A percentile compares a stretch with the other conserved stretches of the same genome.
phyloP scores from a whole-genome alignment of 2,329 filamentous ascomycete genomes.

The Westerdykella sp. region DNA sequence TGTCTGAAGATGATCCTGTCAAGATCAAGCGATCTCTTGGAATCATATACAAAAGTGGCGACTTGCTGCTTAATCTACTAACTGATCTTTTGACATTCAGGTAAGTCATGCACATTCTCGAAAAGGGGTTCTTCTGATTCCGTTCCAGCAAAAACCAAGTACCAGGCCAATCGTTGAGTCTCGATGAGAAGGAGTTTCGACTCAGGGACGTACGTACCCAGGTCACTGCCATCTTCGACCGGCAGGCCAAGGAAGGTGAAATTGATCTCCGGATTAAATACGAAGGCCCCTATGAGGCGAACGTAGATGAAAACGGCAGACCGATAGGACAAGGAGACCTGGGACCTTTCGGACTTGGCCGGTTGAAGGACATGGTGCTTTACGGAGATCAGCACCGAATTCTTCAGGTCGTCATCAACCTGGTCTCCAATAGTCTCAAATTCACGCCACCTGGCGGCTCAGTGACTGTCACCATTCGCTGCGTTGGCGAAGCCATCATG shows the following conservation, averaged over 20 bases:
- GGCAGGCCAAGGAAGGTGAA: constrained; percentile 73
- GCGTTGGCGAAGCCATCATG: constrained; percentile 53
- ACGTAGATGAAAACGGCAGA: constrained; percentile 34
- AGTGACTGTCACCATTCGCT: constrained; percentile 71
- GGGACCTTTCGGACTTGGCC: constrained; percentile 59
- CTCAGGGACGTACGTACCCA: constrained; percentile 80
- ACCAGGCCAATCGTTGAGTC: constrained; percentile 64
- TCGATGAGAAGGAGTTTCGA: constrained; percentile 81
- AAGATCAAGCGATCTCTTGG: constrained; percentile 78
- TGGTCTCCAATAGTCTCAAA: constrained; percentile 87
- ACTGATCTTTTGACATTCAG: constrained; percentile 82
- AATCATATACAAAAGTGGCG: constrained; percentile 82
- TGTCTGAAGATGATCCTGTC: constrained; percentile 77
- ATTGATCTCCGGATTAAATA: constrained; percentile 71
- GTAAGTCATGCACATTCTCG: constrained; percentile 6
- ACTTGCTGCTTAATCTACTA: constrained; percentile 75
- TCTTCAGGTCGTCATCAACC: constrained; percentile 85
- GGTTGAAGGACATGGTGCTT: constrained; percentile 76
- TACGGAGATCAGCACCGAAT: constrained; percentile 93
- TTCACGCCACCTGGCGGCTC: constrained; percentile 75
- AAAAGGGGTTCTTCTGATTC: constrained; percentile 1
- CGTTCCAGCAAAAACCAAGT: constrained; percentile 77
- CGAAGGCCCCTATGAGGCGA: constrained; percentile 45
- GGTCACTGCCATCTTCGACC: constrained; percentile 79
- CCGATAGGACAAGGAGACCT: constrained; percentile 49